phyloP scores from a whole-genome alignment of 257 asterid genomes.

The Craterostigma plantagineum region DNA sequence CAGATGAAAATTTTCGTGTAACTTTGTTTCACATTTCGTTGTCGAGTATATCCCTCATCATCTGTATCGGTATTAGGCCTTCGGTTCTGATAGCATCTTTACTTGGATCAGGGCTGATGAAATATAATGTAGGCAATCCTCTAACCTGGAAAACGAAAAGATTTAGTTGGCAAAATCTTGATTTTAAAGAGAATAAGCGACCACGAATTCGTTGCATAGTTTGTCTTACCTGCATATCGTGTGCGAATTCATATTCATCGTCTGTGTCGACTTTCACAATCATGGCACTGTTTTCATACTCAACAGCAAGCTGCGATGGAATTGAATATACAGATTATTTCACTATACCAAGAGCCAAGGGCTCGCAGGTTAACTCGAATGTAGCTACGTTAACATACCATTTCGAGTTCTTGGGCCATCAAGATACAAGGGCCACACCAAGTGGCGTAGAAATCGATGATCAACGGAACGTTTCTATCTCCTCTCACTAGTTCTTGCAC shows the following conservation, averaged over 20 bases:
- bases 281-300: conserved; percentile 59
- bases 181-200: neutral
- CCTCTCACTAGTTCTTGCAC: conserved; percentile 68
- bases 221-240: conserved; percentile 66
- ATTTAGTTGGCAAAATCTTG: neutral
- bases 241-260: conserved; percentile 81
- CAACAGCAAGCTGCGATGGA: conserved; percentile 82
- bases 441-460: conserved; percentile 91
- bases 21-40: conserved; percentile 72
- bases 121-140: conserved; percentile 77
- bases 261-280: conserved; percentile 94
- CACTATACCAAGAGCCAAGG: no score
- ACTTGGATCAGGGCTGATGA: conserved; percentile 75
- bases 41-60: conserved; percentile 79
- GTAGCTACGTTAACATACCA: conserved; percentile 27
- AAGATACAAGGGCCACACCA: conserved; percentile 98
- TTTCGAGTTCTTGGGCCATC: conserved; percentile 99
- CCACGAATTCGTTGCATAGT: neutral
- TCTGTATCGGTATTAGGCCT: conserved; percentile 86
- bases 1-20: no score
- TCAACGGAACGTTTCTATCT: conserved; percentile 62
- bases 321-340: conserved; percentile 8
- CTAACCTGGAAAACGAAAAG: conserved; percentile 76
- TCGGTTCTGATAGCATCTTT: conserved; percentile 90
- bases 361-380: no score